These are phyloP conservation scores for Stemphylium vesicarium DNA, from an alignment of 2,329 filamentous ascomycete species.

Conservation along the genomic window DNA sequence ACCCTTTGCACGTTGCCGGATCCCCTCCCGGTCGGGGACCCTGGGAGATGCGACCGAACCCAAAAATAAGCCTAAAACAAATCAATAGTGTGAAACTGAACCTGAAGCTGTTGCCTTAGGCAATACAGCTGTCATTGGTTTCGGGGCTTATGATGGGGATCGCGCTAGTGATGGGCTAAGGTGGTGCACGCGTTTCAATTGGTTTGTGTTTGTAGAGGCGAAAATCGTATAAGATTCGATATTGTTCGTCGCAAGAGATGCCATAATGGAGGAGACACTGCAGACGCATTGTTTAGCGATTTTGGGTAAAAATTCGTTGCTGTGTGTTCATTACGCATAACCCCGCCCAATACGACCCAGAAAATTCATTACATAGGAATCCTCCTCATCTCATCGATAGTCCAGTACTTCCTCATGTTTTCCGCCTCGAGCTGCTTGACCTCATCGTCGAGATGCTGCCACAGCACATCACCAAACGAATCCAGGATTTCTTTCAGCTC, in stretches of 20 bases:
- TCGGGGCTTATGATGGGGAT: not conserved
- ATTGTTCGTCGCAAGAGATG: too few relatives aligned
- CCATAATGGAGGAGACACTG: too few relatives aligned
- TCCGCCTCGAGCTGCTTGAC: conserved; percentile 78
- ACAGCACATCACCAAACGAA: conserved; percentile 76
- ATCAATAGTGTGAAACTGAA: conserved; percentile 6
- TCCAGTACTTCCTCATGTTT: conserved; percentile 89
- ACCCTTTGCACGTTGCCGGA: too few relatives aligned
- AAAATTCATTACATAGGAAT: conserved; percentile 68
- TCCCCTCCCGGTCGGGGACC: too few relatives aligned
- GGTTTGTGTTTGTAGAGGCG: not conserved
- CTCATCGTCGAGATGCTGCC: conserved; percentile 85
- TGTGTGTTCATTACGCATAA: not conserved
- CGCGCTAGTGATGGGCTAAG: conserved; percentile 1
- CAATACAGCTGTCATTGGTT: conserved; percentile 2
- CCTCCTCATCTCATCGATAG: conserved; percentile 71
- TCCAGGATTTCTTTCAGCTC: conserved; percentile 77
- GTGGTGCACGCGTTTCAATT: not conserved
- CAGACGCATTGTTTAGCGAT: not conserved
- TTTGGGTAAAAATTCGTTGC: not conserved
- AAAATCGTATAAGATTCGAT: too few relatives aligned
- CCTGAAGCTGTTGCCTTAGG: not conserved
- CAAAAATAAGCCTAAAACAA: conserved; percentile 1
- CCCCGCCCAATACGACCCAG: not conserved
- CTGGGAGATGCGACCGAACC: not conserved